Base-by-base conservation (phyloP, 148 eudicot genomes). In the Heliamphora exappendiculata region DNA sequence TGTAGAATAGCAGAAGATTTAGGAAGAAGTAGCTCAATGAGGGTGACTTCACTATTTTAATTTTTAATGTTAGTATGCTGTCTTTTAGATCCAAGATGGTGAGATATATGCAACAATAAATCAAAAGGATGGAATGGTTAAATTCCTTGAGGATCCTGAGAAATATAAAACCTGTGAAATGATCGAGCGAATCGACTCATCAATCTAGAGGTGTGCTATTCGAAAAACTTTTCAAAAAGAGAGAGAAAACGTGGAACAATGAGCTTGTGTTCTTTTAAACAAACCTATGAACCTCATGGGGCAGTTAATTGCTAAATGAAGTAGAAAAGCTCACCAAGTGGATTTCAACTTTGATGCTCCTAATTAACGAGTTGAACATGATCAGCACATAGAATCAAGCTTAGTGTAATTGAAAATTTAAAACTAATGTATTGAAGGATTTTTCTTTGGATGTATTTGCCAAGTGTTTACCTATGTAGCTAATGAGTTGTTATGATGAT, bases 81-180 rank as follows among this genome's bases (percentile, higher is more conserved):
- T 14, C 17, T 79, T 55, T 28, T 77, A 94, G 98, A 92, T 94
- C 42, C 88, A 94, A 81, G 96, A 92, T 76, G 93, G 97, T 58
- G 90, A 93, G 76, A 93, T 93, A 33, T 70, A 70, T 70, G 73
- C 73, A 49, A 70, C 73, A 47, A 94, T 94, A 45, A 94, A 94
- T 86, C 98, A 94, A 87, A 94, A 92, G 86, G 98, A 94, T 83
- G 98, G 98, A 82, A 94, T 94, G 98, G 98, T 94, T 80, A 86
- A 88, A 82, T 94, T 94, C 82, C 84, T 92, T 8, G 98, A 94
- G 89, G 98, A 92, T 75, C 97, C 97, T 42, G 98, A 94, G 81
- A 92, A 94, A 76, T 94, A 92, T 78, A 94, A 94, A 86, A 82
- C 96, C 17, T 94, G 96, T 82, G 96, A 80, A 83, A 92, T 92